Conservation (phyloP, 108 stramenopile genomes). For the Conticribra guillardii region DNA sequence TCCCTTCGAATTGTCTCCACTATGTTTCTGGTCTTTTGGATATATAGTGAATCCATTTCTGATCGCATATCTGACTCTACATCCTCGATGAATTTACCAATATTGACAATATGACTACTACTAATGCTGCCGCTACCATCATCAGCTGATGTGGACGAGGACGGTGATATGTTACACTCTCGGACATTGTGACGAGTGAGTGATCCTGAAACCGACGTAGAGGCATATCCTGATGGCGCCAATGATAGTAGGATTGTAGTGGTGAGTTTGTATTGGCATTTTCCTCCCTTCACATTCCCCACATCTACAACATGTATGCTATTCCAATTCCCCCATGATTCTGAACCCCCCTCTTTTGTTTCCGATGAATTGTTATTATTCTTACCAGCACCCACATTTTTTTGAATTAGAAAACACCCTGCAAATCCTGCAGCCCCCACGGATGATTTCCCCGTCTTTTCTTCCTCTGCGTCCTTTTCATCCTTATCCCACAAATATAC, state of each 20-base stretch:
- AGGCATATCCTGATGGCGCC: slow-evolving; percentile 18
- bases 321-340: slow-evolving; percentile 77
- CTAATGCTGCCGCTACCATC: not conserved
- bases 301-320: slow-evolving; percentile 91
- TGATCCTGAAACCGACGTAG: slow-evolving; percentile 21
- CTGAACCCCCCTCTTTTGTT: slow-evolving; percentile 29
- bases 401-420: slow-evolving; percentile 91
- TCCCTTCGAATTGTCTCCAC: slow-evolving; percentile 71
- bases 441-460: not conserved
- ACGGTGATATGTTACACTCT: slow-evolving; percentile 3
- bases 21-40: slow-evolving; percentile 89
- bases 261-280: slow-evolving; percentile 68
- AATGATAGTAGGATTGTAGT: slow-evolving; percentile 82
- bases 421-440: slow-evolving; percentile 62
- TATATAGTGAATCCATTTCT: slow-evolving; percentile 81
- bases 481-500: slow-evolving; percentile 89
- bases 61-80: slow-evolving; percentile 89
- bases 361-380: too few species aligned
- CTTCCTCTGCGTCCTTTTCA: slow-evolving; percentile 9
- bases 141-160: not conserved
- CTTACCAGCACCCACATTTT: slow-evolving; percentile 55
- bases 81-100: slow-evolving; percentile 94
- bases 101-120: slow-evolving; percentile 82
- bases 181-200: slow-evolving; percentile 27
- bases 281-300: slow-evolving; percentile 21